These are phyloP conservation scores for Parascedosporium putredinis DNA, from an alignment of 2,329 filamentous ascomycete genomes.

Conservation along the genomic window DNA sequence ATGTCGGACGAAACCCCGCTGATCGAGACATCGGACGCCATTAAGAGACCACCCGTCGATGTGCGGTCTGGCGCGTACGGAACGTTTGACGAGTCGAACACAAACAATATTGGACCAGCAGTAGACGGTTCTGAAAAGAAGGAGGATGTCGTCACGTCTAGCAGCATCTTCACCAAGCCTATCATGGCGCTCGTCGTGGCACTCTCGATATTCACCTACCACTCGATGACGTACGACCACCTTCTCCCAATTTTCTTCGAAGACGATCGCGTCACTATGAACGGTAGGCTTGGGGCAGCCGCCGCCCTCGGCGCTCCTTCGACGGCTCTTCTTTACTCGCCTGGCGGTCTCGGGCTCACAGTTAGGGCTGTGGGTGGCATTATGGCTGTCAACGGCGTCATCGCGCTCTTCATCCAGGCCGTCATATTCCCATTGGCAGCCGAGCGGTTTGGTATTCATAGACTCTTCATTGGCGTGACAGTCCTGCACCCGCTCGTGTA, in stretches of 20 bases:
- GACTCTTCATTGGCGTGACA: constrained; percentile 46
- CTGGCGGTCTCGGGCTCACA: constrained; percentile 53
- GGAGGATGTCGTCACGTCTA: constrained; percentile 10
- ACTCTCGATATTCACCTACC: constrained; percentile 83
- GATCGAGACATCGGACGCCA: constrained; percentile 63
- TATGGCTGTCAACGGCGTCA: constrained; percentile 47
- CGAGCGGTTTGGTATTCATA: constrained; percentile 46
- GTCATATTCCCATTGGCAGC: constrained; percentile 52
- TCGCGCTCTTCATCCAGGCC: constrained; percentile 49
- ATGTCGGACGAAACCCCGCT: constrained; percentile 56
- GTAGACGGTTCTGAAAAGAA: constrained; percentile 20
- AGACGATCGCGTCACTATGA: constrained; percentile 44
- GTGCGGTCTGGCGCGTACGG: constrained; percentile 49
- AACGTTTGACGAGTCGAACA: constrained; percentile 27
- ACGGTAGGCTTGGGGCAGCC: constrained; percentile 16
- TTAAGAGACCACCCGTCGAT: constrained; percentile 62
- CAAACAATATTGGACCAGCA: not conserved
- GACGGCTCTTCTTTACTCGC: constrained; percentile 38
- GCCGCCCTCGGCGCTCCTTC: constrained; percentile 7
- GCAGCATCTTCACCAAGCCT: constrained; percentile 10
- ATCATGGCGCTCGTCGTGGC: constrained; percentile 53
- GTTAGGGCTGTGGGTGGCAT: constrained; percentile 52
- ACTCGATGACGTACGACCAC: constrained; percentile 92
- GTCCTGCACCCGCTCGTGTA: constrained; percentile 53
- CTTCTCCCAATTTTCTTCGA: constrained; percentile 89